Evolutionary conservation across 2,329 filamentous ascomycete genomes (phyloP), one percentile per base, ranked within the genome.

Genomic region (Epichloe aotearoae): DNA sequence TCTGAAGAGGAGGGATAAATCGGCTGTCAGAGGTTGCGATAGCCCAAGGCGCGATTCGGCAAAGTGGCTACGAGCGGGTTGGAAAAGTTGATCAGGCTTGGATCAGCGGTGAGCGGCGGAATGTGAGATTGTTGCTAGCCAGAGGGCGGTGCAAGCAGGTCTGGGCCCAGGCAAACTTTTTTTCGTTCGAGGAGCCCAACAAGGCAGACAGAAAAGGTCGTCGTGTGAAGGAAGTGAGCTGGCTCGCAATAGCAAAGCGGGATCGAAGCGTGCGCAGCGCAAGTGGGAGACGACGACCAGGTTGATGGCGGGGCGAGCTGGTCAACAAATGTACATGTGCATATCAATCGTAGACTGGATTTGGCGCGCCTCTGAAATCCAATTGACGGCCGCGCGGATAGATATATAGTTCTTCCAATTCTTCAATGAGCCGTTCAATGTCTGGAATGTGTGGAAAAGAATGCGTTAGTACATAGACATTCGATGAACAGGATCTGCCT

Each of bases 61-160:
- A 48, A 48, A 14, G 50, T 47, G 45, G 45, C 45, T 37, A 51
- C 26, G 38, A 30, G 47, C 38, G n/a, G 49, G 3, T 42, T 45
- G 46, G 5, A 19, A 17, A 38, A 38, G 3, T 33, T 40, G 11
- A 20, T 30, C 36, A n/a, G 50, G 44, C 33, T 40, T 23, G 45
- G 44, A 50, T 47, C 47, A 26, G 44, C 51, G 44, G 51, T 47
- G 47, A 52, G 19, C 47, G 19, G 23, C 45, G 15, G n/a, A 46
- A 19, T 38, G 40, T 20, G 20, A 50, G 48, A 33, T 39, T 33
- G 46, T 33, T 36, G 41, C n/a, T 14, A 30, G 26, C 15, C 5
- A 15, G 46, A 23, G 40, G 40, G 19, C 40, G 48, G 30, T 11
- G 17, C 23, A 26, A 42, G 19, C 42, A 42, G 14, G 49, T 41